Percentiles rank a stretch among this genome's conserved stretches.
Conservation (phyloP, 1,139 yeast species). For the Taphrina wiesneri region DNA sequence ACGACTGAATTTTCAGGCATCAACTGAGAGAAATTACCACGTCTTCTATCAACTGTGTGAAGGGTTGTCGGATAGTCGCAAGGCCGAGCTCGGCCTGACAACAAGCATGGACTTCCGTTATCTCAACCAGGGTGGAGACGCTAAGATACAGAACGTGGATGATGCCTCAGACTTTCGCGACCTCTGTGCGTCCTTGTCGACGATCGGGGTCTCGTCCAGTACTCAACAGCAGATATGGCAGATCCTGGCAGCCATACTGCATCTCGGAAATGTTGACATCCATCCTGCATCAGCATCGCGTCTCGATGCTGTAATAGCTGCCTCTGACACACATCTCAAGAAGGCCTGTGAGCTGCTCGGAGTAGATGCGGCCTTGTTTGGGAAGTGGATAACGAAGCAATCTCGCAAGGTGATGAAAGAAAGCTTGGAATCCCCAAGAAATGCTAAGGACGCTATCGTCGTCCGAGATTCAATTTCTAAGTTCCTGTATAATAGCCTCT, state of each 20-base stretch:
- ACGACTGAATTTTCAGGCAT: constrained; percentile 89
- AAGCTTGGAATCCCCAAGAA: constrained; percentile 81
- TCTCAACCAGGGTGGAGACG: constrained; percentile 86
- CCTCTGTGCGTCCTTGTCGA: constrained; percentile 71
- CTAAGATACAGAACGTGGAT: constrained; percentile 73
- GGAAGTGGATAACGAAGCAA: constrained; percentile 91
- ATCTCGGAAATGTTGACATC: constrained; percentile 89
- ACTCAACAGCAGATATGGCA: constrained; percentile 71
- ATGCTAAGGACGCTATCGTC: constrained; percentile 80
- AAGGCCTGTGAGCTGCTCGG: constrained; percentile 87
- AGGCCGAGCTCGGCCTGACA: constrained; percentile 58
- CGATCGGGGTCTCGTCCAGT: constrained; percentile 69
- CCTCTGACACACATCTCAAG: constrained; percentile 82
- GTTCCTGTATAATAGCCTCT: constrained; percentile 85
- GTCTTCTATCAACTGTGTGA: constrained; percentile 87
- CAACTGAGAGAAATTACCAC: constrained; percentile 86
- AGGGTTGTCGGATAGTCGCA: constrained; percentile 68
- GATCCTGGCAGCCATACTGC: constrained; percentile 83
- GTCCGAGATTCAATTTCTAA: constrained; percentile 96
- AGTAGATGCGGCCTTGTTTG: constrained; percentile 68
- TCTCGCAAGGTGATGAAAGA: constrained; percentile 93
- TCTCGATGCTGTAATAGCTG: constrained; percentile 74
- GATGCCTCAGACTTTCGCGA: constrained; percentile 73
- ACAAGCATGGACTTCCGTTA: constrained; percentile 70
- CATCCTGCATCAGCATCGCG: constrained; percentile 62